Conservation (phyloP, 805 yeast genomes). For the Myxozyma nipponensis region DNA sequence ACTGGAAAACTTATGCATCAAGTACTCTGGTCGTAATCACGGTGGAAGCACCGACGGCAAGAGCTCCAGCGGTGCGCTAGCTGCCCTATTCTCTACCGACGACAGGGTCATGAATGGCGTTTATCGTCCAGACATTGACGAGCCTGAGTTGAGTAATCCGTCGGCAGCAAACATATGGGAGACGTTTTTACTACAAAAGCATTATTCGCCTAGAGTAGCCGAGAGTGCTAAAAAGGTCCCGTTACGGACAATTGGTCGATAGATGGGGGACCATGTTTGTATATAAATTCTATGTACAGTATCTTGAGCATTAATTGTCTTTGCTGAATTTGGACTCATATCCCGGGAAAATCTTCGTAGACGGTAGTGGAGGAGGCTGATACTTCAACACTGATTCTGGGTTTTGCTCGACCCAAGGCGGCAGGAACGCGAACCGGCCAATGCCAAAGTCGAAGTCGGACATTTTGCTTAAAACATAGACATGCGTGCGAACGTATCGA, state of each 20-base stretch:
- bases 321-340: constrained; percentile 20
- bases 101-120: constrained; percentile 82
- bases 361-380: constrained; percentile 24
- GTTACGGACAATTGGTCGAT: constrained; percentile 18
- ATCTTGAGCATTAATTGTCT: constrained; percentile 2
- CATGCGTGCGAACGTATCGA: constrained; percentile 84
- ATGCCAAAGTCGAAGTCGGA: constrained; percentile 90
- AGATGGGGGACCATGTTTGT: not conserved
- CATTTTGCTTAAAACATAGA: constrained; percentile 80
- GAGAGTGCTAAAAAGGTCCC: constrained; percentile 48
- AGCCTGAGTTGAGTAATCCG: constrained; percentile 72
- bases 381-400: constrained; percentile 30
- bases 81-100: constrained; percentile 78
- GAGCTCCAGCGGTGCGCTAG: constrained; percentile 43
- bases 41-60: constrained; percentile 4
- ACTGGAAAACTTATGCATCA: constrained; percentile 66
- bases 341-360: constrained; percentile 20
- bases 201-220: constrained; percentile 77
- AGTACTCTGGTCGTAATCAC: constrained; percentile 46
- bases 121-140: constrained; percentile 60
- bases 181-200: constrained; percentile 67
- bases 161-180: constrained; percentile 94
- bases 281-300: not conserved
- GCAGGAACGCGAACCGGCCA: constrained; percentile 80
- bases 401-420: constrained; percentile 74